These are phyloP conservation scores for Alternaria dauci DNA, from an alignment of 2,329 filamentous ascomycete species.

Conservation along the genomic window DNA sequence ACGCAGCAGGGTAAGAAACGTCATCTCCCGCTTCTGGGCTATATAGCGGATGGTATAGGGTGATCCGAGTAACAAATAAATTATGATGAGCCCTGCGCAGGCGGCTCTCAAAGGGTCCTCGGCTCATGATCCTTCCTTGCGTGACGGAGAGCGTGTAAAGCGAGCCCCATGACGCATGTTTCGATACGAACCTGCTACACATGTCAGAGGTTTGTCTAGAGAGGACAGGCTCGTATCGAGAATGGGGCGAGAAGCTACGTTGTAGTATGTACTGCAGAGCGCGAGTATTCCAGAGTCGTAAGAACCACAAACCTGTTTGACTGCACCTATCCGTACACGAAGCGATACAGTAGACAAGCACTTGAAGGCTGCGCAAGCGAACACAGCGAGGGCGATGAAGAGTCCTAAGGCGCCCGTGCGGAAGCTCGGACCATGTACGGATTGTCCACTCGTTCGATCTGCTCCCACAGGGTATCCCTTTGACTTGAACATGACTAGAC, in stretches of 20 bases:
- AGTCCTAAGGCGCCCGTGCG: neutral
- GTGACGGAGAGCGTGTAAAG: neutral
- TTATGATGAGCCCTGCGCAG: constrained; percentile 3
- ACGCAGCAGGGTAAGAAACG: constrained; percentile 11
- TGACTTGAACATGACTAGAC: neutral
- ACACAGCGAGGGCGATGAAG: neutral
- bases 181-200: constrained; percentile 1
- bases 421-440: neutral
- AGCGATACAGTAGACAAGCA: neutral
- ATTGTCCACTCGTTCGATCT: neutral
- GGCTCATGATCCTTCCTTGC: neutral
- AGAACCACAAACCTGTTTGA: neutral
- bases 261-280: neutral
- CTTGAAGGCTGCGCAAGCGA: neutral
- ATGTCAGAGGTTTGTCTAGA: neutral
- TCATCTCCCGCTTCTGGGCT: constrained; percentile 8
- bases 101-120: neutral
- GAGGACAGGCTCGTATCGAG: too few species aligned
- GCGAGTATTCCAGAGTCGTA: neutral
- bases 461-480: neutral
- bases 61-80: neutral
- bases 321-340: neutral
- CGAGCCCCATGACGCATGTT: neutral
- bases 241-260: neutral
- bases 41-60: constrained; percentile 2